Conservation (phyloP, 2,329 filamentous ascomycete species). For the Arthrobotrys musiformis region DNA sequence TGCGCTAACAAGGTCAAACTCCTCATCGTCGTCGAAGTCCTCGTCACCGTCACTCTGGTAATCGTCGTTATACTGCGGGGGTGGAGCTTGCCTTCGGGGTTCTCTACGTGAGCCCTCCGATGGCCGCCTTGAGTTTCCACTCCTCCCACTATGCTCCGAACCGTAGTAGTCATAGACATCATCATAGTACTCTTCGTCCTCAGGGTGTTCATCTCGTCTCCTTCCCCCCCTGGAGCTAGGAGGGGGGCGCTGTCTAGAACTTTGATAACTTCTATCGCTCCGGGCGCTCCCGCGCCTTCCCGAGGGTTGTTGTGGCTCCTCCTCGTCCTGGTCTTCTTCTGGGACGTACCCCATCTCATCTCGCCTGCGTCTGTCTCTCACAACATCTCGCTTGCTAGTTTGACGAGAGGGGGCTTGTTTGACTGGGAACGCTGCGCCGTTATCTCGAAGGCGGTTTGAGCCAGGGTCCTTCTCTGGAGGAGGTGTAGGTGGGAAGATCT, state of each 20-base stretch:
- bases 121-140: constrained; percentile 63
- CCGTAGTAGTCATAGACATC: constrained; percentile 74
- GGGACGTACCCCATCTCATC: constrained; percentile 60
- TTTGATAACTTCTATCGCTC: constrained; percentile 60
- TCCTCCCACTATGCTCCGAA: constrained; percentile 61
- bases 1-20: constrained; percentile 80
- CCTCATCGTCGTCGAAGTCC: constrained; percentile 74
- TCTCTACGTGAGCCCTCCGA: constrained; percentile 61
- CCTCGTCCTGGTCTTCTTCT: constrained; percentile 62
- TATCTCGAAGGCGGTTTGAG: constrained; percentile 52
- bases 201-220: constrained; percentile 63
- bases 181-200: constrained; percentile 74
- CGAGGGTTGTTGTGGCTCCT: constrained; percentile 37
- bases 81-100: constrained; percentile 63
- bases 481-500: constrained; percentile 96
- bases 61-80: constrained; percentile 76
- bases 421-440: constrained; percentile 46
- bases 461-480: constrained; percentile 81
- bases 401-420: constrained; percentile 66
- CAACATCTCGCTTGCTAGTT: constrained; percentile 73
- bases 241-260: constrained; percentile 21
- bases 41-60: constrained; percentile 79
- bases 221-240: constrained; percentile 55
- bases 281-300: constrained; percentile 64
- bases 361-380: constrained; percentile 67